These are phyloP conservation scores for Metschnikowia chrysomelidarum DNA, from an alignment of 805 yeast genomes.

Conservation along the genomic window DNA sequence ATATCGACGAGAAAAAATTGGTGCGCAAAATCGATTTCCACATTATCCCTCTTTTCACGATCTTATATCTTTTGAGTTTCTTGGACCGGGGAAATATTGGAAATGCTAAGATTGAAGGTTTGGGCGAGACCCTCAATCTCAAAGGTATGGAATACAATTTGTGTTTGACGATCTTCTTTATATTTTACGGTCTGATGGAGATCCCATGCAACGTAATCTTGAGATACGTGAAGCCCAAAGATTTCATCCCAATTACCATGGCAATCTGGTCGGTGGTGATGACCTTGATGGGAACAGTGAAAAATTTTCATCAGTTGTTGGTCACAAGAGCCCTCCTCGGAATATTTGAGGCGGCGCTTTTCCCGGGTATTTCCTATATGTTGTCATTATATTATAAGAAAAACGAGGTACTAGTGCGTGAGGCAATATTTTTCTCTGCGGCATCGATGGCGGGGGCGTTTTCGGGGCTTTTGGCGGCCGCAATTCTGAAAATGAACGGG, in stretches of 20 bases:
- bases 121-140: constrained; percentile 53
- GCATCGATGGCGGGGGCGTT: constrained; percentile 79
- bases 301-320: constrained; percentile 55
- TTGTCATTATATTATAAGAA: constrained; percentile 65
- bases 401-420: constrained; percentile 65
- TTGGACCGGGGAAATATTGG: constrained; percentile 81
- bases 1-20: constrained; percentile 51
- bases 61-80: constrained; percentile 72
- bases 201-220: constrained; percentile 61
- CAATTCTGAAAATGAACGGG: constrained; percentile 54
- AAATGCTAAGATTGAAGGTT: constrained; percentile 74
- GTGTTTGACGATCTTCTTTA: constrained; percentile 68
- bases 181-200: constrained; percentile 66
- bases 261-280: constrained; percentile 60
- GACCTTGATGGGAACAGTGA: constrained; percentile 63
- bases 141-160: constrained; percentile 59
- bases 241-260: constrained; percentile 61
- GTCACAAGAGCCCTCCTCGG: constrained; percentile 68
- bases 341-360: constrained; percentile 65
- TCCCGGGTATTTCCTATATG: constrained; percentile 73
- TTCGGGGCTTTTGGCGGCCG: constrained; percentile 71
- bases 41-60: constrained; percentile 71
- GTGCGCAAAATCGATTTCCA: constrained; percentile 66
- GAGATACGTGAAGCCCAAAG: constrained; percentile 59
- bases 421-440: constrained; percentile 65